Percentiles rank a stretch among this genome's conserved stretches.
Evolutionary conservation across 129 eudicot species (phyloP).

Genomic region (Flaveria linearis): DNA sequence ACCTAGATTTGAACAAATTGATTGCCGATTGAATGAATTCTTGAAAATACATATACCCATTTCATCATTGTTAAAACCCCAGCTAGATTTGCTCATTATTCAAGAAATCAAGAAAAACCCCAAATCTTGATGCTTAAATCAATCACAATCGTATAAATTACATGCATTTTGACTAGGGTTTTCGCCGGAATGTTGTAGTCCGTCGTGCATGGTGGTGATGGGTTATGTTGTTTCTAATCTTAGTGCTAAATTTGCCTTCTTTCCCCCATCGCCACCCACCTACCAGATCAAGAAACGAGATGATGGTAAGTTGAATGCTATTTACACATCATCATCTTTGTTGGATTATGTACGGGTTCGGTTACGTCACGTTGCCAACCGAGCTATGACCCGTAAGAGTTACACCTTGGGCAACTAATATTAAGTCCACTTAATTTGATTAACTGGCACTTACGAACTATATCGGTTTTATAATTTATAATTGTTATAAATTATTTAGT

Average conservation of each 20-base stretch:
- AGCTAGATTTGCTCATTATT: conserved; percentile 7
- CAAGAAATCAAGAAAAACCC: conserved; percentile 2
- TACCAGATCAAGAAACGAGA: conserved; percentile 69
- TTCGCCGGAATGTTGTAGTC: conserved; percentile 16
- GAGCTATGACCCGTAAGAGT: no score
- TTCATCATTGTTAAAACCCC: conserved; percentile 4
- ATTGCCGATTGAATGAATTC: no score
- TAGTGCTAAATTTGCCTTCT: conserved; percentile 80
- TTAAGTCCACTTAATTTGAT: no score
- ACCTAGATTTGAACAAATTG: no score
- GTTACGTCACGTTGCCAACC: no score
- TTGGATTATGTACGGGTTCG: no score
- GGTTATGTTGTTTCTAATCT: conserved; percentile 70
- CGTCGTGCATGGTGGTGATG: conserved; percentile 38
- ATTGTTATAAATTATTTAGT: no score
- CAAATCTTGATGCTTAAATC: conserved; percentile 5
- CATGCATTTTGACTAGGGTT: conserved; percentile 47
- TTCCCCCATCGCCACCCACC: conserved; percentile 80
- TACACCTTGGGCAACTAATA: no score
- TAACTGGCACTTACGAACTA: no score
- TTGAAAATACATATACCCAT: conserved; percentile 10
- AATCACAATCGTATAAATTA: background rate
- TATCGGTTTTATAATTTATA: no score
- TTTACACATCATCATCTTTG: conserved; percentile 60
- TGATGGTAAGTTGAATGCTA: conserved; percentile 59